Evolutionary conservation across 2,329 filamentous ascomycete species (phyloP).

Genomic region (Stagonosporopsis tanaceti): DNA sequence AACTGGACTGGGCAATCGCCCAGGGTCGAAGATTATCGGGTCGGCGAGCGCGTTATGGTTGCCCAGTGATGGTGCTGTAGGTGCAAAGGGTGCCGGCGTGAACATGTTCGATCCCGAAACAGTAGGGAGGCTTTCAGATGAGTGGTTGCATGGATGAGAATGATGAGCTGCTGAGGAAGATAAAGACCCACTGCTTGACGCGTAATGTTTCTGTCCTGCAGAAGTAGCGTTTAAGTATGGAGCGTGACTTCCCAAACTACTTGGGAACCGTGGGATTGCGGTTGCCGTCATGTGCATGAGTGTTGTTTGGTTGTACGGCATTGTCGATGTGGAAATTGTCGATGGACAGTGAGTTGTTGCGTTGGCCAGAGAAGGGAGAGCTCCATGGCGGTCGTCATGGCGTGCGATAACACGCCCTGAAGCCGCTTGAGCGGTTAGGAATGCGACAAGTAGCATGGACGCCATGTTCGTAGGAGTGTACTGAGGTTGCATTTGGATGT

Average conservation of each 20-base stretch:
- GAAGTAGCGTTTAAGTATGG: constrained; percentile 5
- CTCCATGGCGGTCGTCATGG: constrained; percentile 1
- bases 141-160: not conserved
- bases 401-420: not conserved
- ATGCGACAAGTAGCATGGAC: not conserved
- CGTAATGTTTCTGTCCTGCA: not conserved
- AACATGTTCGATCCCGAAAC: not conserved
- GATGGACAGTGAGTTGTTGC: not conserved
- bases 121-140: not conserved
- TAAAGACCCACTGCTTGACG: not conserved
- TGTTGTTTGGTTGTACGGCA: not conserved
- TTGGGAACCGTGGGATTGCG: not conserved
- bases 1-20: not conserved
- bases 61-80: not conserved
- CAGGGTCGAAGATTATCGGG: constrained; percentile 1
- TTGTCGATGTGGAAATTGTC: not conserved
- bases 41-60: not conserved
- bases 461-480: not conserved
- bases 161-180: not conserved
- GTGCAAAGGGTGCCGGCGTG: not conserved
- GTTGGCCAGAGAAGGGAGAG: not conserved
- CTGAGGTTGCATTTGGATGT: not conserved
- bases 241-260: not conserved
- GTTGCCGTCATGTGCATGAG: not conserved
- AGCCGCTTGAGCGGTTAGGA: not conserved